These are phyloP conservation scores for Phytopythium mirpurense DNA, from an alignment of 352 stramenopile species.

Conservation along the genomic window DNA sequence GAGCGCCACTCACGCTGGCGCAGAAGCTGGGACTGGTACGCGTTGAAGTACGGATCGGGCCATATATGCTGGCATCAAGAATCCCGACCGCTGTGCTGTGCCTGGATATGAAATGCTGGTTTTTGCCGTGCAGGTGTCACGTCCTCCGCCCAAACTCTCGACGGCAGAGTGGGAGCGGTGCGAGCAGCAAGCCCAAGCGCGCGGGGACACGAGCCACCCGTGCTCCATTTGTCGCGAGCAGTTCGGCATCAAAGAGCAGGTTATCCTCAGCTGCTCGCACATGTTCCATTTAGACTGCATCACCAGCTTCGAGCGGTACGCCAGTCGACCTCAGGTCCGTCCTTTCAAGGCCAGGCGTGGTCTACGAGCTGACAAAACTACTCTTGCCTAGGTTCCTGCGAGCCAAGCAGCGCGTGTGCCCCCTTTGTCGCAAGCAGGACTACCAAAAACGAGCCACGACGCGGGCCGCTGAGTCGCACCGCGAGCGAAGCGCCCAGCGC, in stretches of 20 bases:
- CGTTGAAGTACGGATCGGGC: too few relatives aligned
- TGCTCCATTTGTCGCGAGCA: slow-evolving; percentile 80
- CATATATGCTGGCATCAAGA: too few relatives aligned
- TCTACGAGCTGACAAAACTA: too few relatives aligned
- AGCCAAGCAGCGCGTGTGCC: slow-evolving; percentile 73
- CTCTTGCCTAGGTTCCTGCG: slow-evolving; percentile 47
- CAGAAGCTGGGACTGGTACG: slow-evolving; percentile 65
- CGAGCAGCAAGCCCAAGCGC: slow-evolving; percentile 54
- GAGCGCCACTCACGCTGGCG: slow-evolving; percentile 43
- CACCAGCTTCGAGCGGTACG: slow-evolving; percentile 70
- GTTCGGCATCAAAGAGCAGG: slow-evolving; percentile 68
- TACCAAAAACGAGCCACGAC: slow-evolving; percentile 72
- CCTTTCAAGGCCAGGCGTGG: too few relatives aligned
- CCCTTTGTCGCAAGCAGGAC: slow-evolving; percentile 77
- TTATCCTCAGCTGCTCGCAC: slow-evolving; percentile 86
- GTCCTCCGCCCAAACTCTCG: slow-evolving; percentile 57
- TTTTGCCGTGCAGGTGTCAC: slow-evolving; percentile 25
- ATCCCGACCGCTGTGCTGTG: too few relatives aligned
- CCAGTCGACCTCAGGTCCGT: too few relatives aligned
- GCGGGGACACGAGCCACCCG: slow-evolving; percentile 55
- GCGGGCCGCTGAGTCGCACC: slow-evolving; percentile 40
- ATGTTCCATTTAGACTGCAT: slow-evolving; percentile 82
- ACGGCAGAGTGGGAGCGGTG: slow-evolving; percentile 66
- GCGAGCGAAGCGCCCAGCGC: slow-evolving; percentile 38
- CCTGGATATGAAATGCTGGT: too few relatives aligned